Evolutionary conservation across 495 filamentous ascomycete species (phyloP).

Genomic region (Wilcoxina mikolae): DNA sequence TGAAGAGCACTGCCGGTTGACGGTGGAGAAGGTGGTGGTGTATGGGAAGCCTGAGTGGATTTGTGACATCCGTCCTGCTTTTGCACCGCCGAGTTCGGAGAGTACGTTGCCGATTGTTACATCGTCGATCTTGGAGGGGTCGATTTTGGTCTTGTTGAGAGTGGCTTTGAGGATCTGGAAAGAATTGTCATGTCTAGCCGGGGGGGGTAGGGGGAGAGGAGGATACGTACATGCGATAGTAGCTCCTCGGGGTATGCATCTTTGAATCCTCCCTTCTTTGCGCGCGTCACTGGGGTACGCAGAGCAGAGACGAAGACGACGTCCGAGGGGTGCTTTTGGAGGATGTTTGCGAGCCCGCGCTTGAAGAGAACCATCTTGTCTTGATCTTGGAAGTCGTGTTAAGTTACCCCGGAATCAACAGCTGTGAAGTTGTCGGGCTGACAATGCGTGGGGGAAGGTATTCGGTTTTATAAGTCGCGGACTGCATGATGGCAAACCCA

Average conservation of each 20-base stretch:
- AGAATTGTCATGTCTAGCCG: neutral
- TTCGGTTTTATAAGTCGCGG: neutral
- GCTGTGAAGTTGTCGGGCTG: too few relatives aligned
- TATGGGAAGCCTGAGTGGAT: slow-evolving; percentile 66
- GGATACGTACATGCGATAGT: slow-evolving; percentile 53
- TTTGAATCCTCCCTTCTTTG: slow-evolving; percentile 68
- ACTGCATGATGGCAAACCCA: neutral
- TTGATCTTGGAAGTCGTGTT: neutral
- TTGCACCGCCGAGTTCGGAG: slow-evolving; percentile 76
- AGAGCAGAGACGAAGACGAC: slow-evolving; percentile 79
- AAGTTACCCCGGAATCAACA: neutral
- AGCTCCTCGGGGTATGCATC: slow-evolving; percentile 85
- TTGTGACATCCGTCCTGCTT: slow-evolving; percentile 81
- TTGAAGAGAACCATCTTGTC: slow-evolving; percentile 13
- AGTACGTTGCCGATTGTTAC: slow-evolving; percentile 77
- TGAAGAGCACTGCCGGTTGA: slow-evolving; percentile 74
- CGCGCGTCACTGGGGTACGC: slow-evolving; percentile 70
- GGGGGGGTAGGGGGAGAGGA: neutral
- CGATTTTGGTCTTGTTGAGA: slow-evolving; percentile 55
- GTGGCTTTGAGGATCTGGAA: slow-evolving; percentile 50
- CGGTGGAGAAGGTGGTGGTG: slow-evolving; percentile 61
- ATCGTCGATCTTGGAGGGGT: slow-evolving; percentile 58
- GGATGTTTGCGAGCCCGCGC: slow-evolving; percentile 55
- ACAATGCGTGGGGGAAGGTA: neutral
- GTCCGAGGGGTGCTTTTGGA: slow-evolving; percentile 65